Percentiles rank a stretch among this genome's conserved stretches.
These are phyloP conservation scores for Rutidosis leptorrhynchoides DNA, from an alignment of 129 eudicot genomes.

Conservation along the genomic window DNA sequence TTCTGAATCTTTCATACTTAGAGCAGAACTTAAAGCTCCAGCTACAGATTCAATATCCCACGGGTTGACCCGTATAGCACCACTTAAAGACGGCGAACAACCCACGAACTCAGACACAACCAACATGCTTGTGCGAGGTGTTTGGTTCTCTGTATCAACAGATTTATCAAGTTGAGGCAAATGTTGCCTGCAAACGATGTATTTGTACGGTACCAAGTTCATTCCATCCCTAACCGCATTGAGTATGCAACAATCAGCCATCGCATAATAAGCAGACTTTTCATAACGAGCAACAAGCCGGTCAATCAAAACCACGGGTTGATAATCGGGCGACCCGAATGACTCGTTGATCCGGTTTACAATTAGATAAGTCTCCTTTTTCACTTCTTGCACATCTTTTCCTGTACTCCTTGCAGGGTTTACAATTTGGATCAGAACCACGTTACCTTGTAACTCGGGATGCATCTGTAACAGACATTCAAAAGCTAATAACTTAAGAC, in stretches of 20 bases:
- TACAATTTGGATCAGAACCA: constrained; percentile 70
- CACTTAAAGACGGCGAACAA: constrained; percentile 85
- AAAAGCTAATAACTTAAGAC: constrained; percentile 71
- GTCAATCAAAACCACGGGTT: constrained; percentile 68
- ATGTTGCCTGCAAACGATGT: constrained; percentile 76
- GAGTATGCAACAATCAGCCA: constrained; percentile 81
- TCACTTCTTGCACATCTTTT: constrained; percentile 80
- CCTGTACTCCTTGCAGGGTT: constrained; percentile 94
- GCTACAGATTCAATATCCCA: constrained; percentile 83
- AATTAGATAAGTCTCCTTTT: constrained; percentile 62
- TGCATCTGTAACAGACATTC: constrained; percentile 55
- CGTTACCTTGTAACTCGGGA: constrained; percentile 39
- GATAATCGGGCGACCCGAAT: constrained; percentile 54
- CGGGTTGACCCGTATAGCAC: constrained; percentile 93
- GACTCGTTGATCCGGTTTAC: constrained; percentile 61
- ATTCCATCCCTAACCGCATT: constrained; percentile 92
- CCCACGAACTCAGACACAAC: constrained; percentile 89
- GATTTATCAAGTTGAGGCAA: constrained; percentile 48
- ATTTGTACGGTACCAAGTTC: constrained; percentile 80
- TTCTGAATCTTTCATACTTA: constrained; percentile 55
- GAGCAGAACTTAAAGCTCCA: constrained; percentile 59
- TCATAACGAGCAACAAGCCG: constrained; percentile 66
- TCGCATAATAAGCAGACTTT: constrained; percentile 74
- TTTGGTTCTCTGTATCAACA: constrained; percentile 27
- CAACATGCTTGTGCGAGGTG: constrained; percentile 63